Evolutionary conservation across 306 rosid genomes (phyloP).

Genomic region (Alnus rubra): DNA sequence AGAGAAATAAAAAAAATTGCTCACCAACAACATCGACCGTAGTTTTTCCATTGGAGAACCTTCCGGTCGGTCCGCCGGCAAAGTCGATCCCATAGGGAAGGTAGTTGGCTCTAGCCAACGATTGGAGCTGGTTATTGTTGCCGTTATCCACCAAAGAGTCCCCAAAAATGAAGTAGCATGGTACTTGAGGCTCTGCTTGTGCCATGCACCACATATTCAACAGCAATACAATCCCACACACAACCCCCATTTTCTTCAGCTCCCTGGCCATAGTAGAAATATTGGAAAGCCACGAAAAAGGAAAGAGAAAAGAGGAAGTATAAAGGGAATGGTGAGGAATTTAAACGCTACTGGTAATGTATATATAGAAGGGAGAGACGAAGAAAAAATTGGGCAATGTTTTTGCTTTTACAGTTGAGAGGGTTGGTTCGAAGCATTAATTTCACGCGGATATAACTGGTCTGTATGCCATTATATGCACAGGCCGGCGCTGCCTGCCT

Average conservation of each 20-base stretch:
- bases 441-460: no score
- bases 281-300: background rate
- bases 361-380: no score
- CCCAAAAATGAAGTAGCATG: constrained; percentile 92
- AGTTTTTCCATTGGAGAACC: constrained; percentile 91
- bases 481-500: no score
- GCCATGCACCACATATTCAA: constrained; percentile 32
- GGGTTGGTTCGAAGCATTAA: no score
- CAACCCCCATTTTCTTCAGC: constrained; percentile 14
- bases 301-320: no score
- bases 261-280: constrained; percentile 18
- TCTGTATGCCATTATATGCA: no score
- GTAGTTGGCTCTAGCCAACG: constrained; percentile 82
- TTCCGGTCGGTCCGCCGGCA: constrained; percentile 69
- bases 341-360: constrained; percentile 3
- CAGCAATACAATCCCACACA: constrained; percentile 27
- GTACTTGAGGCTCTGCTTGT: constrained; percentile 62
- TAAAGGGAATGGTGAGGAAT: constrained; percentile 4
- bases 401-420: no score
- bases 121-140: constrained; percentile 70
- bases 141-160: constrained; percentile 93
- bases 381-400: no score
- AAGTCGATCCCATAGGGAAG: constrained; percentile 85
- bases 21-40: constrained; percentile 72
- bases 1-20: constrained; percentile 4